phyloP scores from a whole-genome alignment of 1,284 basidiomycete genomes.

The Leccinum subatratum region DNA sequence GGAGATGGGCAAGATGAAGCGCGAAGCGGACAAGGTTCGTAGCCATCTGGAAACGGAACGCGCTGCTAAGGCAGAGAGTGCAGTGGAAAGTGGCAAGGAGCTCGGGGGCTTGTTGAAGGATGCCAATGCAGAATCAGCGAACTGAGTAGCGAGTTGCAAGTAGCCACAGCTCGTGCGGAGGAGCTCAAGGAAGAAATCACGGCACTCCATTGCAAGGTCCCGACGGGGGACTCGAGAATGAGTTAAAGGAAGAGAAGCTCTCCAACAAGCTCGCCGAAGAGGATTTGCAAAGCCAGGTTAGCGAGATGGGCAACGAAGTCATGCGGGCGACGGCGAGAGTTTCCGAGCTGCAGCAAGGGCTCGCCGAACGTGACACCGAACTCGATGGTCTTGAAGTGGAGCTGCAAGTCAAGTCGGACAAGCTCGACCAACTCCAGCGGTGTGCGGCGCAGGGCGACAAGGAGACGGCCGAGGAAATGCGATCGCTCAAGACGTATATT shows the following conservation, averaged over 20 bases:
- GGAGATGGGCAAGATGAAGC: slow-evolving; percentile 37
- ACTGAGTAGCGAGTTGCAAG: slow-evolving; percentile 51
- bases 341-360: slow-evolving; percentile 35
- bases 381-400: slow-evolving; percentile 30
- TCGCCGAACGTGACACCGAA: slow-evolving; percentile 23
- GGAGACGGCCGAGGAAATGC: slow-evolving; percentile 38
- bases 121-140: slow-evolving; percentile 55
- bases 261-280: slow-evolving; percentile 32
- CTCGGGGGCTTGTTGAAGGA: slow-evolving; percentile 61
- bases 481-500: slow-evolving; percentile 46
- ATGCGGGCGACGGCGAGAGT: slow-evolving; percentile 27
- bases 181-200: slow-evolving; percentile 25
- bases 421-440: slow-evolving; percentile 34
- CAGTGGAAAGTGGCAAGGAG: slow-evolving; percentile 56
- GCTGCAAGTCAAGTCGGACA: slow-evolving; percentile 37
- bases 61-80: slow-evolving; percentile 56
- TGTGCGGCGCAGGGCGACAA: slow-evolving; percentile 35
- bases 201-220: slow-evolving; percentile 44
- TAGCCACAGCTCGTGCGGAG: slow-evolving; percentile 49
- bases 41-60: slow-evolving; percentile 47
- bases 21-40: slow-evolving; percentile 45
- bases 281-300: slow-evolving; percentile 31
- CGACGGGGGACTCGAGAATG: slow-evolving; percentile 51
- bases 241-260: slow-evolving; percentile 49
- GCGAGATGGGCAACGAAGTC: slow-evolving; percentile 30